Conservation (phyloP, 2,329 filamentous ascomycete species). For the Alternaria sp. region DNA sequence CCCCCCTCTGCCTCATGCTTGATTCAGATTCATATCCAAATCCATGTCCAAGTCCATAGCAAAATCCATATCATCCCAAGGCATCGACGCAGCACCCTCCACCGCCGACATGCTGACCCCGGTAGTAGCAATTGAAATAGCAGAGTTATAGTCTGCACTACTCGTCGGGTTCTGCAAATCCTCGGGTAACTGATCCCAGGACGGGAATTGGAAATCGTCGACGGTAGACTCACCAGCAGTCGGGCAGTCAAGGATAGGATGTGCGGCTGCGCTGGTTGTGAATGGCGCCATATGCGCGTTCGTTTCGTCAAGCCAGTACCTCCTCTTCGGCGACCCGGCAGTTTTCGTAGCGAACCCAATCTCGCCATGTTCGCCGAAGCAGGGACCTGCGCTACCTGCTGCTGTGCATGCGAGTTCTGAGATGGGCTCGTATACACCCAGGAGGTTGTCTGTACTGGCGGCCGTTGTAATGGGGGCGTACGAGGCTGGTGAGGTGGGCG, state of each 20-base stretch:
- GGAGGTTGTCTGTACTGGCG: conserved; percentile 13
- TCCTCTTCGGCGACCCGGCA: conserved; percentile 13
- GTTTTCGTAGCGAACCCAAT: conserved; percentile 22
- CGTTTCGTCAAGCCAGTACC: conserved; percentile 18
- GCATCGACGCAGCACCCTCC: conserved; percentile 18
- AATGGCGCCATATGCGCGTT: conserved; percentile 13
- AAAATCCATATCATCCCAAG: conserved; percentile 48
- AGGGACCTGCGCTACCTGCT: conserved; percentile 22
- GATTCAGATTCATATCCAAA: conserved; percentile 24
- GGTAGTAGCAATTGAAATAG: conserved; percentile 25
- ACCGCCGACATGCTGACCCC: conserved; percentile 17
- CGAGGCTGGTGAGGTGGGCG: conserved; percentile 26
- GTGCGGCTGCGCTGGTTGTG: background rate
- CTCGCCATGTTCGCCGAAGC: conserved; percentile 38
- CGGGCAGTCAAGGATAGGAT: conserved; percentile 8
- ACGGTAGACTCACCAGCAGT: conserved; percentile 10
- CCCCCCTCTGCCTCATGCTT: conserved; percentile 6
- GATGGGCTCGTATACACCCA: conserved; percentile 27
- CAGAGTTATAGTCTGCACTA: conserved; percentile 28
- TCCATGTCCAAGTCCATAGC: conserved; percentile 43
- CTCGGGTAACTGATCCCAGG: conserved; percentile 39
- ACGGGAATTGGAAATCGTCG: conserved; percentile 35
- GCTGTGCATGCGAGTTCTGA: conserved; percentile 29
- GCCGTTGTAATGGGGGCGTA: conserved; percentile 20
- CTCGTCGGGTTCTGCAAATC: conserved; percentile 37